Percentiles rank a stretch among this genome's conserved stretches.
These are phyloP conservation scores for Fusarium buharicum DNA, from an alignment of 2,329 filamentous ascomycete genomes.

Conservation along the genomic window DNA sequence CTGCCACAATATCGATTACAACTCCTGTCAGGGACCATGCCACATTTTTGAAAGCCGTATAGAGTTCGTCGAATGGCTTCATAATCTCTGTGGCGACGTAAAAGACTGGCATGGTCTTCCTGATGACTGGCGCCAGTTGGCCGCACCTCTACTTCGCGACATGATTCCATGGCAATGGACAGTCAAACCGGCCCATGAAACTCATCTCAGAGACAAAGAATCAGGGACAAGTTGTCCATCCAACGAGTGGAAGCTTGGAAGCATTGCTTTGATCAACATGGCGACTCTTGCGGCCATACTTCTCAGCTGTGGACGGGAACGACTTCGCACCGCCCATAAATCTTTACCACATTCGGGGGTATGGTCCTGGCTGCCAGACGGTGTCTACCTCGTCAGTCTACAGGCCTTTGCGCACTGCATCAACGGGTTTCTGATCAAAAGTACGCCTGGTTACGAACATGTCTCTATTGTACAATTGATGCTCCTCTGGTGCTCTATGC, in stretches of 20 bases:
- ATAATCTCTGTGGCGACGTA: no score
- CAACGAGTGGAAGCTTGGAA: neutral
- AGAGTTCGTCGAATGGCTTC: no score
- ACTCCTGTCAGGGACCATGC: no score
- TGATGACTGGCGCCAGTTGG: conserved; percentile 4
- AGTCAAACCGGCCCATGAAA: neutral
- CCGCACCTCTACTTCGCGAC: neutral
- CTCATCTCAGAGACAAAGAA: no score
- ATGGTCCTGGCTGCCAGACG: conserved; percentile 7
- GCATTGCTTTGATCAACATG: conserved; percentile 11
- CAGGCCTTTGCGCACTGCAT: neutral
- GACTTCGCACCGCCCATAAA: neutral
- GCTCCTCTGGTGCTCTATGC: conserved; percentile 21
- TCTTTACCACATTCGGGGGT: neutral
- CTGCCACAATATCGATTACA: no score
- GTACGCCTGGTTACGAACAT: conserved; percentile 2
- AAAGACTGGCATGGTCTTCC: no score
- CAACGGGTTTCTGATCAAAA: conserved; percentile 2
- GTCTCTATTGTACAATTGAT: neutral
- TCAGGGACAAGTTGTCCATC: neutral
- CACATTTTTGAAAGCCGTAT: no score
- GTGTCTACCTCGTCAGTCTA: neutral
- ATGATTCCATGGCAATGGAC: conserved; percentile 35
- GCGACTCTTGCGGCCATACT: conserved; percentile 3
- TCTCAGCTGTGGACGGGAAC: neutral